Base-by-base conservation (phyloP, 163 green algal genomes). In the Chlorella variabilis region DNA sequence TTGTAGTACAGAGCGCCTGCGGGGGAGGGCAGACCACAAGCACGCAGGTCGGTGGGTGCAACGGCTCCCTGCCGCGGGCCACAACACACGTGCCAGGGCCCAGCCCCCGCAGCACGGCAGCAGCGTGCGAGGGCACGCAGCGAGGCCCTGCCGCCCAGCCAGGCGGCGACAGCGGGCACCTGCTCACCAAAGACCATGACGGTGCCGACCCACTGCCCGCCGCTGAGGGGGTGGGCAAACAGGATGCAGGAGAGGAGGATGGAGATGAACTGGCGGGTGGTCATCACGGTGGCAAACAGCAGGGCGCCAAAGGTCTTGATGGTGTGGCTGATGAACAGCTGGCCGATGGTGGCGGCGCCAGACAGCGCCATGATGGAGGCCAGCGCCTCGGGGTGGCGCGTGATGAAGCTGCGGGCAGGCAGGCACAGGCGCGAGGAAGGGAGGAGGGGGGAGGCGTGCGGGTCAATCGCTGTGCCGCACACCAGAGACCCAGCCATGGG, bases 251-350 rank as follows among this genome's bases (percentile, higher is more conserved):
- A 98, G 48, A 98, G 86, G 41, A 99, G 89, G 84, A 99, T 97
- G 83, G 93, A 97, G 62, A 98, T 80, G 83, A 98, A 97, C 89
- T 99, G 96, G 42, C 96, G 90, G 1, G 95, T 98, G 42, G 96
- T 99, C 96, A 99, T 99, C 79, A 98, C 94, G 65, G 93, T 97
- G 36, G 96, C 96, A 83, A 99, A 98, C 36, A 96, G 77, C 58
- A 99, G 89, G 20, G 96, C 75, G 29, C 75, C 75, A 61, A 65
- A 81, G 18, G 39, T 91, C 69, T 95, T 95, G 87, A 99, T 99
- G 36, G 96, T 99, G 87, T 98, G 95, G 80, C 21, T 92, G 82
- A 99, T 99, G 87, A 98, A 97, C 48, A 99, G 90, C 80, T 96
- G 92, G 11, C 90, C 93, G 3, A 88, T 76, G 15, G 94, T 97